A percentile compares a stretch with the other conserved stretches of the same genome.
Conservation (phyloP, 2,329 filamentous ascomycete species). For the Ceratocystis albifundus region DNA sequence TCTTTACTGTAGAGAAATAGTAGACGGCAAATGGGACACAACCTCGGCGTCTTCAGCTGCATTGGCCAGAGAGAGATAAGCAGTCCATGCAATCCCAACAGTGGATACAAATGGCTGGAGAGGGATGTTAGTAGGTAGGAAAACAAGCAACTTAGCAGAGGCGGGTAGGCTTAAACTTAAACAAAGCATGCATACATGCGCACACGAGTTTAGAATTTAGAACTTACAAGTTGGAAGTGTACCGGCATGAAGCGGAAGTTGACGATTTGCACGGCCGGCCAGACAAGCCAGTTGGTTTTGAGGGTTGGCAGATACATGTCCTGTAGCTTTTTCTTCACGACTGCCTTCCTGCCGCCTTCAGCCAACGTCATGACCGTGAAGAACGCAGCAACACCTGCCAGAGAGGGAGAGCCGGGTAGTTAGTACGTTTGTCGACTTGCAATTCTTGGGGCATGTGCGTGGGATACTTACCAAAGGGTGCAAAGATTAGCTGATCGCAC, state of each 20-base stretch:
- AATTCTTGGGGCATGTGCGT: too few species aligned
- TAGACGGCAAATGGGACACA: not conserved
- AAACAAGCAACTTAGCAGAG: too few species aligned
- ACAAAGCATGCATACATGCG: too few species aligned
- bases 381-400: conserved; percentile 55
- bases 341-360: conserved; percentile 76
- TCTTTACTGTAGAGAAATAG: not conserved
- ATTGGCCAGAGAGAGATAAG: conserved; percentile 87
- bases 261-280: conserved; percentile 90
- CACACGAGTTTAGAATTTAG: too few species aligned
- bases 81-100: conserved; percentile 93
- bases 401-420: not conserved
- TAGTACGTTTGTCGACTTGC: conserved; percentile 28
- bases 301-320: conserved; percentile 90
- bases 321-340: conserved; percentile 70
- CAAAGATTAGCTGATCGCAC: conserved; percentile 87
- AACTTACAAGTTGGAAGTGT: conserved; percentile 85
- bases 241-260: conserved; percentile 94
- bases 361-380: conserved; percentile 95
- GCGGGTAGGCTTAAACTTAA: too few species aligned
- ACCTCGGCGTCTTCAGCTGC: conserved; percentile 55
- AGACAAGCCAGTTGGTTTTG: conserved; percentile 90
- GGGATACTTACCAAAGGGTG: conserved; percentile 50
- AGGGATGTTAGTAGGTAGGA: not conserved
- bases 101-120: conserved; percentile 88